A percentile compares a stretch with the other conserved stretches of the same genome.
Evolutionary conservation across 2,329 filamentous ascomycete species (phyloP).

Genomic region (Aspergillus hortae): DNA sequence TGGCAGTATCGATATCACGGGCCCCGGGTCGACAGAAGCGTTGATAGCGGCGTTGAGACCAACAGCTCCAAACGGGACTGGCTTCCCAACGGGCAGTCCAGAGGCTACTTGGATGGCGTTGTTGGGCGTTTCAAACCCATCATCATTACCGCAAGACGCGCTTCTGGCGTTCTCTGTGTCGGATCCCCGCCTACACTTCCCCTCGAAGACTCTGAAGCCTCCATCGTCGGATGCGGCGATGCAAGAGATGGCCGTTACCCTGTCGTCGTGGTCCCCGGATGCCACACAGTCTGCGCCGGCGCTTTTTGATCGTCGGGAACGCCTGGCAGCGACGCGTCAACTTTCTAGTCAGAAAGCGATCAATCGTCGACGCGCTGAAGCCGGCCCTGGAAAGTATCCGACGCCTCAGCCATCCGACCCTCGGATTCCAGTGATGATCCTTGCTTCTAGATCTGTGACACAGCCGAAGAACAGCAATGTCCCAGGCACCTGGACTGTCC

Average conservation of each 20-base stretch:
- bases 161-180: constrained; percentile 69
- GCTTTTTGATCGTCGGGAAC: constrained; percentile 66
- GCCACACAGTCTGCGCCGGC: constrained; percentile 43
- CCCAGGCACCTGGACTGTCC: constrained; percentile 73
- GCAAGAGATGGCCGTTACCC: constrained; percentile 53
- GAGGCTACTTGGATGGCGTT: constrained; percentile 42
- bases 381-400: constrained; percentile 61
- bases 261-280: constrained; percentile 68
- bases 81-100: constrained; percentile 25
- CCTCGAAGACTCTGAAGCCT: constrained; percentile 57
- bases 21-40: constrained; percentile 75
- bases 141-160: constrained; percentile 65
- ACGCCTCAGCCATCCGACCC: constrained; percentile 61
- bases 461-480: constrained; percentile 43
- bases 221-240: constrained; percentile 34
- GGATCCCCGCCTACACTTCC: constrained; percentile 78
- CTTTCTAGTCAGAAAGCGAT: constrained; percentile 75
- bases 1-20: constrained; percentile 66
- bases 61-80: constrained; percentile 17
- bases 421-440: constrained; percentile 70
- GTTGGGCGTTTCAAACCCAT: constrained; percentile 60
- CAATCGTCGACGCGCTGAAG: constrained; percentile 68
- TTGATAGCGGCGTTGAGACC: constrained; percentile 66
- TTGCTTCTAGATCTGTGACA: constrained; percentile 53
- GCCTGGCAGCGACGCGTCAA: constrained; percentile 62